Conservation (phyloP, 2,329 filamentous ascomycete genomes). For the Chrysoporthe austroafricana region DNA sequence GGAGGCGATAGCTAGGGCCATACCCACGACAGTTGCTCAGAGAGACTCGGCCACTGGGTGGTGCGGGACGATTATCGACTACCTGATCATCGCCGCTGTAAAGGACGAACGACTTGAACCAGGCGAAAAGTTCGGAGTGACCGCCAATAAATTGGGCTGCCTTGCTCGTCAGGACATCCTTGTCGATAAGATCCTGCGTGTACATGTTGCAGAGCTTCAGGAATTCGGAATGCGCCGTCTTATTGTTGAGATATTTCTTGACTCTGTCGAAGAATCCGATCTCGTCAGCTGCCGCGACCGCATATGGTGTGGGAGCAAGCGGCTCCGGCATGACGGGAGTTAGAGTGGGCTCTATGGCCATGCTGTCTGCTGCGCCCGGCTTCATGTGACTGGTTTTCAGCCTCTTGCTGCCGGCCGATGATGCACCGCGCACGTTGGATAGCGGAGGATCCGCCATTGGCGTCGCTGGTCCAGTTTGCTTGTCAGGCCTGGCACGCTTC, state of each 20-base stretch:
- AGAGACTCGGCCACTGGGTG: conserved; percentile 81
- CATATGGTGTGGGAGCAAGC: conserved; percentile 73
- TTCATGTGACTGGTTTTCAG: conserved; percentile 72
- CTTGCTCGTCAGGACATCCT: conserved; percentile 79
- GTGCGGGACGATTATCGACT: conserved; percentile 76
- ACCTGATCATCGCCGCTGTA: conserved; percentile 77
- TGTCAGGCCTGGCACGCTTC: conserved; percentile 73
- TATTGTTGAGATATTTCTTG: conserved; percentile 94
- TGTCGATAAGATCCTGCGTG: conserved; percentile 89
- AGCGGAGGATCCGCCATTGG: conserved; percentile 44
- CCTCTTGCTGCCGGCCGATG: conserved; percentile 59
- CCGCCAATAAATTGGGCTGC: conserved; percentile 84
- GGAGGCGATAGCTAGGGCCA: conserved; percentile 89
- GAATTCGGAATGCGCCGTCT: conserved; percentile 92
- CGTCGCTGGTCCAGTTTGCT: conserved; percentile 52
- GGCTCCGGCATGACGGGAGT: conserved; percentile 88
- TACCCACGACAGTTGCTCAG: conserved; percentile 94
- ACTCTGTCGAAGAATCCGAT: conserved; percentile 93
- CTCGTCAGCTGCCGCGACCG: conserved; percentile 81
- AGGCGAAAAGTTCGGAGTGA: conserved; percentile 85
- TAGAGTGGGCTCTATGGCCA: conserved; percentile 79
- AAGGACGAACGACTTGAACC: conserved; percentile 83
- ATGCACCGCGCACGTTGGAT: conserved; percentile 42
- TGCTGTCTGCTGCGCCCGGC: conserved; percentile 60
- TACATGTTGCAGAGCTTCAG: conserved; percentile 96